Base-by-base conservation (phyloP, 805 yeast species). In the Vanderwaltozyma polyspora region DNA sequence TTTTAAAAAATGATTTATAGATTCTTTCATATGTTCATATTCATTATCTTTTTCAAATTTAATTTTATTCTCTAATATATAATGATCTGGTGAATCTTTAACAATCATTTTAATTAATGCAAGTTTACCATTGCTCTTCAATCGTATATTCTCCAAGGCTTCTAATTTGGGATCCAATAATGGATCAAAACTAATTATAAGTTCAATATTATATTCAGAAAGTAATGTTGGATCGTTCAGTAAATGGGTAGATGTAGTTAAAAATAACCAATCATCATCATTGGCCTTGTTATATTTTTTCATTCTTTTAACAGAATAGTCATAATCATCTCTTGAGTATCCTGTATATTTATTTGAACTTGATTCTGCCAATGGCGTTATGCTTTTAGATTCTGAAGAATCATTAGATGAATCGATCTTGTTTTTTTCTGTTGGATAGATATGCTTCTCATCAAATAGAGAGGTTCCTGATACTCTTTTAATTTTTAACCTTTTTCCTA, bases 401-500 rank as follows among this genome's bases (percentile, higher is more conserved):
- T 35, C 35, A 16, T 25, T 33, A 3, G 43, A 36, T 3, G 39
- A 33, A 16, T 36, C 41, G 25, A 38, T 34, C 27, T 36, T 43
- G 11, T 18, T 32, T 11, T 18, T 33, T 15, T 19, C 19, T 16
- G 36, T 22, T 10, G 37, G 13, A 26, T 38, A 46, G 18, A 34
- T 34, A 31, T 46, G 50, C 28, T 45, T 48, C 33, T 53, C 53
- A 23, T 70, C 74, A 42, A 66, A 70, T 17, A 79, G 55, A 14
- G 78, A 70, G 1, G 74, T 65, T 12, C 84, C 83, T 17, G 85
- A 73, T 45, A 78, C 70, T 44, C 94, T 70, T 39, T 68, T 68
- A 48, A 80, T 79, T 40, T 69, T 67, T 25, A 83, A 56, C 25
- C 63, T 63, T 46, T 82, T 74, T 2, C 95, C 95, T n/a, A 80